Evolutionary conservation across 495 filamentous ascomycete species (phyloP), one percentile per base, ranked within the genome.

Genomic region (Xylaria flabelliformis): DNA sequence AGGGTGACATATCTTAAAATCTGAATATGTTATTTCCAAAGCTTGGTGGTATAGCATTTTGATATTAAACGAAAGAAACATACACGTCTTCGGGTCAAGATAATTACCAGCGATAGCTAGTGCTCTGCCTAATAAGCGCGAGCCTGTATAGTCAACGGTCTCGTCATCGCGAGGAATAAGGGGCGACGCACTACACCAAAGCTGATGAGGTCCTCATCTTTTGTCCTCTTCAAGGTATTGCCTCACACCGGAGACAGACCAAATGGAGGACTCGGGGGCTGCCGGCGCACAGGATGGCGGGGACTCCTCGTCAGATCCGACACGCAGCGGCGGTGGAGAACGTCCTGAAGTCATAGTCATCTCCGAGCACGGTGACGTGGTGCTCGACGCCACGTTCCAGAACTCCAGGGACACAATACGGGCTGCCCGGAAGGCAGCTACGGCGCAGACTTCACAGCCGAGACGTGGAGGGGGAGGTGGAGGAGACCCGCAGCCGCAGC

Each of bases 371-470:
- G 89, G 89, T 7, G 88, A 91, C 73, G 62, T 90, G 7, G 67
- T 91, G 1, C 82, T 90, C 3, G 83, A 87, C 65, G 84, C 88
- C 5, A 81, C 79, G 4, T 89, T 89, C 67, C 83, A 86, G 61
- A 88, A 83, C 4, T 86, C 85, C 2, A 83, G 75, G 24, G 78
- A 83, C 51, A 84, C 82, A 10, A 78, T 85, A 41, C 78, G 75
- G 51, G 69, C 74, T 10, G 69, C 74, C 29, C 72, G 73, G 48
- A 76, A 74, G 67, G 74, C 71, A 10, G 70, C 32, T 19, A 2
- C 58, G 26, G 36, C 61, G 3, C 61, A 42, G 36, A 9, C 61
- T 13, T 1, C 29, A 19, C 19, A 4, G 55, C 76, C 4, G 76
- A 75, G 51, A 55, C 76, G 0, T 72, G 41, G 71, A 62, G 36